phyloP scores from a whole-genome alignment of 345 rosid species.

The Brassica nigra region DNA sequence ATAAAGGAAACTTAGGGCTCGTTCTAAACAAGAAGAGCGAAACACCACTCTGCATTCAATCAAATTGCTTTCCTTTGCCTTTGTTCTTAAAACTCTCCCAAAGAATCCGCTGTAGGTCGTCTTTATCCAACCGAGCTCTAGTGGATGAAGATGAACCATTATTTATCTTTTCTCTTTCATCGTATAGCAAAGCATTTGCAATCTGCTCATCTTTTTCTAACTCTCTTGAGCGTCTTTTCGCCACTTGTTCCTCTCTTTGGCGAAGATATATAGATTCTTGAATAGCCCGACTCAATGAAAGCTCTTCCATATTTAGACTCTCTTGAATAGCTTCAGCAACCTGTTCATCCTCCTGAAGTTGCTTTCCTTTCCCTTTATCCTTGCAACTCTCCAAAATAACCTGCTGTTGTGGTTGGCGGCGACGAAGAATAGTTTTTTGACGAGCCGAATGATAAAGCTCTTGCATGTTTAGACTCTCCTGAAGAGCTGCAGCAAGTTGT shows the following conservation, averaged over 20 bases:
- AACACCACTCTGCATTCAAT: background rate
- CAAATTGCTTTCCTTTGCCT: background rate
- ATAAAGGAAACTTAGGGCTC: too few species aligned
- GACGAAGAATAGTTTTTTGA: too few species aligned
- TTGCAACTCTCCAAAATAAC: too few species aligned
- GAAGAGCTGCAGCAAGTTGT: background rate
- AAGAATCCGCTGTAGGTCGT: background rate
- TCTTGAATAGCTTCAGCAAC: background rate
- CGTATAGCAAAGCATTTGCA: background rate
- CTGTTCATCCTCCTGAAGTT: background rate
- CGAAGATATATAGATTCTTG: background rate
- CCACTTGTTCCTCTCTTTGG: background rate
- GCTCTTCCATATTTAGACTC: background rate
- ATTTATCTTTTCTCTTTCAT: background rate
- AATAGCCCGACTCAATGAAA: background rate
- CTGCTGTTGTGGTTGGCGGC: too few species aligned
- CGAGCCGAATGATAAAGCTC: background rate
- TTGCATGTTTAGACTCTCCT: background rate
- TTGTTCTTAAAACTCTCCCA: background rate
- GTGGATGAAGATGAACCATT: background rate
- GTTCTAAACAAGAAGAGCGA: too few species aligned
- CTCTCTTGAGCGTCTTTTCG: background rate
- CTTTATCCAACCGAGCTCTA: background rate
- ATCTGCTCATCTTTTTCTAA: background rate
- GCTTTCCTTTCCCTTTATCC: background rate